Conservation (phyloP, 192 early-diverging fungal genomes). For the Gonapodya sp. region DNA sequence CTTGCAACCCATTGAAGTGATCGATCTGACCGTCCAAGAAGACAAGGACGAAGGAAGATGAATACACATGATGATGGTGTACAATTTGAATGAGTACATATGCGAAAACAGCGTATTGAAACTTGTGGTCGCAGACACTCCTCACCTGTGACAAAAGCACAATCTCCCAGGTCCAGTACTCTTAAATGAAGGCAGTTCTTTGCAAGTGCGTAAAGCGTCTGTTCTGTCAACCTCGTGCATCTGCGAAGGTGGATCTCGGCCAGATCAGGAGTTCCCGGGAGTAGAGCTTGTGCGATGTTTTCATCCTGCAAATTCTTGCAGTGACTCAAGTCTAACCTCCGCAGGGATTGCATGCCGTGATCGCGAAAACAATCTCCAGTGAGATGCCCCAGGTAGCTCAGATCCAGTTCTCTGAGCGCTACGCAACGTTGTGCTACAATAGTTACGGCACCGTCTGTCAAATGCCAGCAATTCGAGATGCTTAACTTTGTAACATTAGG, state of each 20-base stretch:
- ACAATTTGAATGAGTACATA: background rate
- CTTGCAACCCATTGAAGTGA: constrained; percentile 42
- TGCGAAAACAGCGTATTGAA: no score
- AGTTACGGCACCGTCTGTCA: constrained; percentile 34
- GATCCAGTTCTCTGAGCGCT: constrained; percentile 23
- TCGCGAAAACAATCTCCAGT: constrained; percentile 30
- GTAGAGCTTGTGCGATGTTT: constrained; percentile 29
- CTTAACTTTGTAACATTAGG: constrained; percentile 27
- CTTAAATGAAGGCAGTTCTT: constrained; percentile 31
- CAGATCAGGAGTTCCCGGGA: constrained; percentile 30
- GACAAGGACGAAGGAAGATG: background rate
- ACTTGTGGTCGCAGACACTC: constrained; percentile 40
- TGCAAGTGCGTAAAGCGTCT: constrained; percentile 35
- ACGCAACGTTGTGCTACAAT: constrained; percentile 20
- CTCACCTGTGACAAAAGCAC: constrained; percentile 23
- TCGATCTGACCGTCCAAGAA: constrained; percentile 27
- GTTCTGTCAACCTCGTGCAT: constrained; percentile 37
- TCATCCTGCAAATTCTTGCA: constrained; percentile 41
- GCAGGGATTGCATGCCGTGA: constrained; percentile 28
- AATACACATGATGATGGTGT: background rate
- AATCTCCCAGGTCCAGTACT: constrained; percentile 18
- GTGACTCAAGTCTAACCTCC: constrained; percentile 30
- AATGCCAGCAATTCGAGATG: constrained; percentile 42
- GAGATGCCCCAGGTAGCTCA: constrained; percentile 42
- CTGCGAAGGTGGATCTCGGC: constrained; percentile 24